Evolutionary conservation across 805 yeast genomes (phyloP), one percentile per base, ranked within the genome.

Genomic region (Myxozyma neotropica): DNA sequence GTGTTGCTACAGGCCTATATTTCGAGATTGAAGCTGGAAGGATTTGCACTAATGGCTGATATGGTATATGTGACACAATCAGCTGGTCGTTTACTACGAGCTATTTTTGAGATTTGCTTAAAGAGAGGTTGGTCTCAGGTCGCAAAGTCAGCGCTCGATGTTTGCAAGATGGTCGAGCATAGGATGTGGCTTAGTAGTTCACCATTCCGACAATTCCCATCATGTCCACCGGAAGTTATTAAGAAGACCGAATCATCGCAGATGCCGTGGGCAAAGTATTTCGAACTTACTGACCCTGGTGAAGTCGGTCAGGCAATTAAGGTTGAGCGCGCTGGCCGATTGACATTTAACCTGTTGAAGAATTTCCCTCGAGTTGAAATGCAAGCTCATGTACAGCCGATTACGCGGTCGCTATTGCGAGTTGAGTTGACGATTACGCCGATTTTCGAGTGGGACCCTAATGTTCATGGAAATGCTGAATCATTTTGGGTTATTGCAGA

Each of bases 1-100:
- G 83, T 90, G 6, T 73, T 94, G 38, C 74, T 94, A 12, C 99
- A 94, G 70, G 82, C 96, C 0, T 90, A 88, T 68, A 88, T 94
- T n/a, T 88, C 97, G 0, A 74, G 85, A 38, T 75, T 92, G 24
- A 75, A 78, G 8, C 76, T 94, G 17, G 94, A 88, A 0, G 98
- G 98, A 0, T 89, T 89, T 75, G 97, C 97, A 0, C 74, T 95
- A 61, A 84, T 87, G 80, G 84, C 96, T 0, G 99, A 94, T 75
- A 90, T 92, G 96, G 80, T 89, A 2, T 94, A 89, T 70, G 83
- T 94, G 42, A 88, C 94, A 0, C 98, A 94, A 72, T 89, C 95
- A 42, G 97, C 97, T 0, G 93, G 95, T 2, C 81, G 99, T 70
- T 73, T 94, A 39, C 77, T 92, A 57, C 76, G 97, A 58, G 97